phyloP scores from a whole-genome alignment of 2,329 filamentous ascomycete genomes.

The Fusarium temperatum region DNA sequence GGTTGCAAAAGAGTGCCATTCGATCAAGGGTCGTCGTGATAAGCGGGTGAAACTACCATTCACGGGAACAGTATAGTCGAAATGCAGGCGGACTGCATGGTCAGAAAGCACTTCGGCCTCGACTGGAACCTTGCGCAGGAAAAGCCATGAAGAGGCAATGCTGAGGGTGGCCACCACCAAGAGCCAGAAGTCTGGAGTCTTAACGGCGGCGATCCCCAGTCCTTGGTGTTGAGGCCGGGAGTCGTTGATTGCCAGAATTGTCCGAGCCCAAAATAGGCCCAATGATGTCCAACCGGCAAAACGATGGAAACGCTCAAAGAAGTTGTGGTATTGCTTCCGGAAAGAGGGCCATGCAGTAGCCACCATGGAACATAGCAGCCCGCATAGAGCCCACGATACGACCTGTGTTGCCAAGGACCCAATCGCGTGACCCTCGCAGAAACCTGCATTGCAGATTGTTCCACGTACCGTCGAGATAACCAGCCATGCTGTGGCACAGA shows the following conservation, averaged over 20 bases:
- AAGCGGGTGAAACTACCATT: conserved; percentile 61
- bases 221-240: conserved; percentile 46
- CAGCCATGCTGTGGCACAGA: conserved; percentile 61
- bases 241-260: conserved; percentile 63
- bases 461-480: conserved; percentile 53
- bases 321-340: conserved; percentile 70
- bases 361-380: conserved; percentile 67
- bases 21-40: conserved; percentile 68
- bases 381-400: conserved; percentile 66
- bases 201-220: conserved; percentile 50
- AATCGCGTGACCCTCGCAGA: conserved; percentile 42
- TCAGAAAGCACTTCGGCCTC: conserved; percentile 72
- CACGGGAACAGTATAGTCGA: conserved; percentile 69
- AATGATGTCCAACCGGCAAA: conserved; percentile 77
- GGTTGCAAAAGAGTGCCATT: conserved; percentile 81
- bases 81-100: conserved; percentile 77
- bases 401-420: conserved; percentile 54
- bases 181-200: conserved; percentile 69
- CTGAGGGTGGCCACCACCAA: conserved; percentile 70
- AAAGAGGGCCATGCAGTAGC: conserved; percentile 70
- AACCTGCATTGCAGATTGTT: conserved; percentile 48
- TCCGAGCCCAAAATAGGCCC: conserved; percentile 70
- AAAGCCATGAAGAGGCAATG: conserved; percentile 77
- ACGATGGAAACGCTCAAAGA: conserved; percentile 76
- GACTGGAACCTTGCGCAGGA: conserved; percentile 74